These are phyloP conservation scores for Asterionellopsis glacialis DNA, from an alignment of 108 stramenopile genomes.

Conservation along the genomic window DNA sequence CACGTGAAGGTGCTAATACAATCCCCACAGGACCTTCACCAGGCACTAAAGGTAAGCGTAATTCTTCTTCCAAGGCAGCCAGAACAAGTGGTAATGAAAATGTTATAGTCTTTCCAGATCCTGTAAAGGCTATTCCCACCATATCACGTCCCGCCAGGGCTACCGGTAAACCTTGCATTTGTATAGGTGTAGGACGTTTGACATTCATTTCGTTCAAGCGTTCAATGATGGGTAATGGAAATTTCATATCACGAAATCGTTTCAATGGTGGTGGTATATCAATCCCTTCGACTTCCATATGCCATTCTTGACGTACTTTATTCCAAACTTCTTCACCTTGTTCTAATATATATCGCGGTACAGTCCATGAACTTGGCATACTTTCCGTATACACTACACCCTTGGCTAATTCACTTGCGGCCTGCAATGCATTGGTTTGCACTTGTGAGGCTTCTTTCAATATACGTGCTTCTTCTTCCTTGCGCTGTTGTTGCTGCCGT, in stretches of 20 bases:
- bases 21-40: slow-evolving; percentile 97
- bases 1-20: slow-evolving; percentile 94
- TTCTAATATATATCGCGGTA: slow-evolving; percentile 69
- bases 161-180: slow-evolving; percentile 98
- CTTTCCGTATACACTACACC: slow-evolving; percentile 76
- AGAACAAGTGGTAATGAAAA: slow-evolving; percentile 94
- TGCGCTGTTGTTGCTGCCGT: slow-evolving; percentile 42
- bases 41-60: slow-evolving; percentile 84
- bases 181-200: slow-evolving; percentile 95
- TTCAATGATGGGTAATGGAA: slow-evolving; percentile 80
- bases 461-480: slow-evolving; percentile 87
- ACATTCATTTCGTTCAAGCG: slow-evolving; percentile 84
- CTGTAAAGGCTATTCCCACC: slow-evolving; percentile 99
- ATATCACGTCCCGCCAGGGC: slow-evolving; percentile 95
- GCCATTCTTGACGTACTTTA: slow-evolving; percentile 88
- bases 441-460: slow-evolving; percentile 91
- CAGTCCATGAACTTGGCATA: slow-evolving; percentile 87
- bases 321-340: slow-evolving; percentile 73
- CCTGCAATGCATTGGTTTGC: slow-evolving; percentile 94
- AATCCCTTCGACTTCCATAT: slow-evolving; percentile 93
- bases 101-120: slow-evolving; percentile 92
- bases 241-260: slow-evolving; percentile 92
- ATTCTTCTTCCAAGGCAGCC: slow-evolving; percentile 95
- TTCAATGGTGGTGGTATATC: slow-evolving; percentile 88
- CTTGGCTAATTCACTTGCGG: slow-evolving; percentile 88